Conservation (phyloP, 305 asterid species). For the Fraxinus angustifolia region DNA sequence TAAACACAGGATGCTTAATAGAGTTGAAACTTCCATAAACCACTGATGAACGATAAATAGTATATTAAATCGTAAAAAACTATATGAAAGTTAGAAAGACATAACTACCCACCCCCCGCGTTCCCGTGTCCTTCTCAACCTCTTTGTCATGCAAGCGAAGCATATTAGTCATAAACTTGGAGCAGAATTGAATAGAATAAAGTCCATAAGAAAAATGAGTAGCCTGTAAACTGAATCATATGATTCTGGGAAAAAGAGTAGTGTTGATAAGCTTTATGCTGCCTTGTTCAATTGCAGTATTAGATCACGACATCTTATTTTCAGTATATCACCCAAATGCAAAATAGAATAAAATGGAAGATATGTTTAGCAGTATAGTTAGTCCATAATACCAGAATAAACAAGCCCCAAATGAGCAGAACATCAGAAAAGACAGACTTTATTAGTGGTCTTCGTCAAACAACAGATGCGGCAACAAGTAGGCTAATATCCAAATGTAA, state of each 20-base stretch:
- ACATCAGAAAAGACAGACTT: not conserved
- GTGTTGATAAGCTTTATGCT: not conserved
- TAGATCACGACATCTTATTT: not conserved
- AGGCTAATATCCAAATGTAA: not conserved
- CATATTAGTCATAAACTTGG: not conserved
- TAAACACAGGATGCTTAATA: not conserved
- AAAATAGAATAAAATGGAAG: not conserved
- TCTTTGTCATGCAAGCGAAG: not conserved
- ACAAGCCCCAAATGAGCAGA: not conserved
- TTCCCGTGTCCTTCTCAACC: not conserved
- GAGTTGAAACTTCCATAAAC: not conserved
- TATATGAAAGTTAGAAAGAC: not conserved
- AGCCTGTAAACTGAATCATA: not conserved
- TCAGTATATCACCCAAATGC: not conserved
- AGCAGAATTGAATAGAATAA: not conserved
- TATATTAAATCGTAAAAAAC: not conserved
- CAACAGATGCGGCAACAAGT: not conserved
- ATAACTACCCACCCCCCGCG: not conserved
- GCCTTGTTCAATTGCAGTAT: not conserved
- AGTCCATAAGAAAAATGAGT: not conserved
- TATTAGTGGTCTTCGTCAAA: not conserved
- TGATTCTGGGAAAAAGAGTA: not conserved
- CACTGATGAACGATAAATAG: not conserved
- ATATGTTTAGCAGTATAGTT: not conserved
- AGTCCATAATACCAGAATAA: not conserved